These are phyloP conservation scores for Austroboletus novae-zelandiae DNA, from an alignment of 1,284 basidiomycete species.

Conservation along the genomic window DNA sequence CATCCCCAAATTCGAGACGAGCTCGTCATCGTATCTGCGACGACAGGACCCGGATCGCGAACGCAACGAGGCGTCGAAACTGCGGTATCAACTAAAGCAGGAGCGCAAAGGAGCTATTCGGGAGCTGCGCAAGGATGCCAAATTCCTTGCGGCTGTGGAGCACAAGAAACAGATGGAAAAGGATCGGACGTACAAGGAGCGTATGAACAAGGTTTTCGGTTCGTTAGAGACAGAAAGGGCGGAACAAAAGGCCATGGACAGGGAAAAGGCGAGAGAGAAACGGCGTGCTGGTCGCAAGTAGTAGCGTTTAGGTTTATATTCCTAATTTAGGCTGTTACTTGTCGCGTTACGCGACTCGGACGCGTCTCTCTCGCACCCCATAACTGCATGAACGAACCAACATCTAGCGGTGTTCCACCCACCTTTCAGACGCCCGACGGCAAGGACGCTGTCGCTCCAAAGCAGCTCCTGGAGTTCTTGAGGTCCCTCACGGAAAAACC, in stretches of 20 bases:
- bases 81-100: conserved; percentile 90
- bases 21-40: conserved; percentile 78
- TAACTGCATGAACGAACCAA: conserved; percentile 19
- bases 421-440: conserved; percentile 40
- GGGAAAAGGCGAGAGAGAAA: conserved; percentile 77
- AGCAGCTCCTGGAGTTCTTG: conserved; percentile 46
- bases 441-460: conserved; percentile 37
- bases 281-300: conserved; percentile 71
- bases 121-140: conserved; percentile 93
- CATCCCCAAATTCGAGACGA: conserved; percentile 90
- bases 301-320: neutral
- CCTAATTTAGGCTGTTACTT: conserved; percentile 9
- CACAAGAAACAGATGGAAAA: conserved; percentile 83
- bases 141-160: conserved; percentile 88
- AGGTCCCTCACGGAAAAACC: conserved; percentile 39
- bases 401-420: conserved; percentile 32
- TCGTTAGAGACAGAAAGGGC: conserved; percentile 88
- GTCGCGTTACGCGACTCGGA: conserved; percentile 12
- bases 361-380: conserved; percentile 6
- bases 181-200: conserved; percentile 74
- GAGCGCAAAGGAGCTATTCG: conserved; percentile 97
- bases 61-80: conserved; percentile 83
- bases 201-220: conserved; percentile 82
- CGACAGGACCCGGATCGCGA: conserved; percentile 91
- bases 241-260: conserved; percentile 92